These are phyloP conservation scores for Epichloe elymi DNA, from an alignment of 2,329 filamentous ascomycete species.

Conservation along the genomic window DNA sequence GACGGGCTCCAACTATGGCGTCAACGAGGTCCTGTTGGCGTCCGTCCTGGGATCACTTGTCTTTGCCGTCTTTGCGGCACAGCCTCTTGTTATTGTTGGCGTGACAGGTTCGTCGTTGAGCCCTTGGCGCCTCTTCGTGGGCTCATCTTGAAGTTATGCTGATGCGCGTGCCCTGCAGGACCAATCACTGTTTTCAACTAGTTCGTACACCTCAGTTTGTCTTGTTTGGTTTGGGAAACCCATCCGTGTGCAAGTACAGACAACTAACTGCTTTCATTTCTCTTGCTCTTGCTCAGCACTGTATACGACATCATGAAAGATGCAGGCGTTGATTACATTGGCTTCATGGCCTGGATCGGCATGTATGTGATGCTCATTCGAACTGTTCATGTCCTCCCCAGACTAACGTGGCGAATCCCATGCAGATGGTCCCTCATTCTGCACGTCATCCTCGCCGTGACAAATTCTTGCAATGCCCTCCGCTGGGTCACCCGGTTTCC, in stretches of 20 bases:
- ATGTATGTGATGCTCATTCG: constrained; percentile 34
- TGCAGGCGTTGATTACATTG: constrained; percentile 66
- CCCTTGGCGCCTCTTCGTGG: neutral
- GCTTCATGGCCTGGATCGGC: constrained; percentile 87
- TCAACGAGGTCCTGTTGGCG: constrained; percentile 81
- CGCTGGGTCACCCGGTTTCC: constrained; percentile 83
- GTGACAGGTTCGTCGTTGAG: constrained; percentile 53
- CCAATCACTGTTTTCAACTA: constrained; percentile 93
- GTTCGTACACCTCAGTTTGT: constrained; percentile 22
- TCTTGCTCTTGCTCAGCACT: constrained; percentile 34
- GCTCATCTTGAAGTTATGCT: neutral
- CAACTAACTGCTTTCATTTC: neutral
- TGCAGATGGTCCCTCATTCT: constrained; percentile 67
- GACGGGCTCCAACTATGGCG: constrained; percentile 71
- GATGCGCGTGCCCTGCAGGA: constrained; percentile 25
- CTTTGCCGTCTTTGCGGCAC: constrained; percentile 66
- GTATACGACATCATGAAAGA: constrained; percentile 79
- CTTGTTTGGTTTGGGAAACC: neutral
- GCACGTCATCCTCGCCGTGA: constrained; percentile 72
- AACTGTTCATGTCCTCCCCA: neutral
- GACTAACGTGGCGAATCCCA: neutral
- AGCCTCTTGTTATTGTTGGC: constrained; percentile 81
- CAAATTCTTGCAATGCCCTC: constrained; percentile 80
- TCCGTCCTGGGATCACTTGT: constrained; percentile 74
- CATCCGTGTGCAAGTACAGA: too few species aligned